A percentile compares a stretch with the other conserved stretches of the same genome.
Evolutionary conservation across 2,329 filamentous ascomycete species (phyloP).

Genomic region (Hymenoscyphus scutula): DNA sequence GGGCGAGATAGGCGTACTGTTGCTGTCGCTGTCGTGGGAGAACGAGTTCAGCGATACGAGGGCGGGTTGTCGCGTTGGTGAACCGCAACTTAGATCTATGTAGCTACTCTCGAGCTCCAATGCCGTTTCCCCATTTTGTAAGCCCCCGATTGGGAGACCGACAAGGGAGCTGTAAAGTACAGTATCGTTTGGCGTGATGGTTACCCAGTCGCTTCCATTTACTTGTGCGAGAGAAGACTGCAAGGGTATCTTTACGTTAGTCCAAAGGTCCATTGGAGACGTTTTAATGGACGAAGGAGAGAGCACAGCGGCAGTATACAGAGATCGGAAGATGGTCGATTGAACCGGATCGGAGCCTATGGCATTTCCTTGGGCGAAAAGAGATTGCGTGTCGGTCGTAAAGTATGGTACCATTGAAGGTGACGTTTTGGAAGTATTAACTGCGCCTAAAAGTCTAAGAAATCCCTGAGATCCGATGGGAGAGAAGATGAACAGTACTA

Average conservation of each 20-base stretch:
- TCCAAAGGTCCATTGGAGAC: conserved; percentile 14
- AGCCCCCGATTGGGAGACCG: conserved; percentile 13
- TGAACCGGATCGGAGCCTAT: neutral
- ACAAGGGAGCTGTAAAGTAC: conserved; percentile 13
- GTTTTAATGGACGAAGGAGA: conserved; percentile 7
- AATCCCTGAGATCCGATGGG: conserved; percentile 20
- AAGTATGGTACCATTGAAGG: conserved; percentile 11
- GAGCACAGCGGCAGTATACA: conserved; percentile 13
- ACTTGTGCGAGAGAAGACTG: conserved; percentile 11
- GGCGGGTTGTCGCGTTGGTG: neutral
- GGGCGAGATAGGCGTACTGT: conserved; percentile 5
- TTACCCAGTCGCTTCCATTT: conserved; percentile 8
- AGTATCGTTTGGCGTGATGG: conserved; percentile 3
- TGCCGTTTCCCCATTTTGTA: conserved; percentile 4
- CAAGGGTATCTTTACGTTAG: conserved; percentile 17
- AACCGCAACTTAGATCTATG: conserved; percentile 13
- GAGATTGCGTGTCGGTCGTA: conserved; percentile 14
- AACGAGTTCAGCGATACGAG: conserved; percentile 1
- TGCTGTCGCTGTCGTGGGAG: neutral
- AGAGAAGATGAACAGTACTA: conserved; percentile 21
- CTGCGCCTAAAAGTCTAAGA: conserved; percentile 11
- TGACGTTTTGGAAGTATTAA: neutral
- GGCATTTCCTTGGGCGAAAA: conserved; percentile 4
- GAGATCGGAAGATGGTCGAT: conserved; percentile 8
- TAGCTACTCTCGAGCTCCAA: conserved; percentile 17